Conservation (phyloP, 164 flowering plant genomes). For the Dillenia turbinata region DNA sequence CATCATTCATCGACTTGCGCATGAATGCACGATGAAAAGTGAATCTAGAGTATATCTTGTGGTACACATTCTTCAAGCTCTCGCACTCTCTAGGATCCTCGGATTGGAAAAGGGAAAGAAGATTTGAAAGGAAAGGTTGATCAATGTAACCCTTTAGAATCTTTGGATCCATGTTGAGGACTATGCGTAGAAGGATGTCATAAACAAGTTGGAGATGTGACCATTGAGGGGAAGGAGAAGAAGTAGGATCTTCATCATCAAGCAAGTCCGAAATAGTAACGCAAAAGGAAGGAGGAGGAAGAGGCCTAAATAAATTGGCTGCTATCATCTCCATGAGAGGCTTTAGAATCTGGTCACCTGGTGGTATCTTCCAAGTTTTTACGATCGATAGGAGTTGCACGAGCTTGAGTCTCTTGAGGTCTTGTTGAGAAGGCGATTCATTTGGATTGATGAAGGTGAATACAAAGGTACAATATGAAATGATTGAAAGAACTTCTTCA, state of each 20-base stretch:
- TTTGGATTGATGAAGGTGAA: slow-evolving; percentile 45
- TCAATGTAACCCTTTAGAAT: slow-evolving; percentile 30
- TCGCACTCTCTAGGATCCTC: slow-evolving; percentile 72
- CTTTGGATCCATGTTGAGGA: slow-evolving; percentile 39
- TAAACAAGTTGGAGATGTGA: slow-evolving; percentile 63
- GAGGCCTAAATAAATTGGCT: slow-evolving; percentile 37
- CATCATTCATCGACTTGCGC: slow-evolving; percentile 68
- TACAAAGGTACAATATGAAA: slow-evolving; percentile 36
- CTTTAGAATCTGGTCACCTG: slow-evolving; percentile 16
- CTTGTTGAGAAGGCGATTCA: slow-evolving; percentile 49
- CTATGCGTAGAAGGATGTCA: slow-evolving; percentile 46
- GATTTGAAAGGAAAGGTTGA: slow-evolving; percentile 43
- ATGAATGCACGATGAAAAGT: slow-evolving; percentile 58
- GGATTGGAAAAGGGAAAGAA: slow-evolving; percentile 53
- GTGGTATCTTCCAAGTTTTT: slow-evolving; percentile 20
- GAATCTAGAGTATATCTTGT: slow-evolving; percentile 58
- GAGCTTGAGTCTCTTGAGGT: slow-evolving; percentile 46
- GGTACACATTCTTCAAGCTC: slow-evolving; percentile 59
- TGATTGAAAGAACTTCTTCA: slow-evolving; percentile 44
- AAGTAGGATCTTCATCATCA: slow-evolving; percentile 44
- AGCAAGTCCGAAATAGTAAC: slow-evolving; percentile 19
- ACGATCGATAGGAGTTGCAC: slow-evolving; percentile 35
- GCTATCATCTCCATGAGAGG: slow-evolving; percentile 30
- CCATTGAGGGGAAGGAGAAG: slow-evolving; percentile 41
- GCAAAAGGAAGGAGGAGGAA: slow-evolving; percentile 29